Evolutionary conservation across 352 stramenopile species (phyloP).

Genomic region (Halophytophthora polymorphica): DNA sequence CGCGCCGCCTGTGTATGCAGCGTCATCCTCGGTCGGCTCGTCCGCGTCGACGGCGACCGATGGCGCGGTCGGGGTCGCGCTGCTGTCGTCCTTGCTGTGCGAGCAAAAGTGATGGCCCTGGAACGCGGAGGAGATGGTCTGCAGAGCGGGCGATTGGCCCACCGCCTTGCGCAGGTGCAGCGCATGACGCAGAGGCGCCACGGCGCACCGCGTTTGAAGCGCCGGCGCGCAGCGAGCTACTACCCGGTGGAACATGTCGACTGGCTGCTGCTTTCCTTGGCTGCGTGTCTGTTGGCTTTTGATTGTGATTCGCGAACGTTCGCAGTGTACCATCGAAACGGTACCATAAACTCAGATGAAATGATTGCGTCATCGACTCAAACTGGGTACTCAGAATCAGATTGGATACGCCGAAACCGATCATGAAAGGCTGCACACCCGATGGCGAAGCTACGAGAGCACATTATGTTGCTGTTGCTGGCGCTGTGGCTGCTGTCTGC

Average conservation of each 20-base stretch:
- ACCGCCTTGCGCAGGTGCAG: background rate
- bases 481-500: slow-evolving; percentile 7
- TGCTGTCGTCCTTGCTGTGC: slow-evolving; percentile 10
- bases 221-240: slow-evolving; percentile 17
- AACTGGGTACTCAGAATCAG: too few relatives aligned
- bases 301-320: too few relatives aligned
- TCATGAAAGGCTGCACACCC: too few relatives aligned
- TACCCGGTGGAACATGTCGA: slow-evolving; percentile 25
- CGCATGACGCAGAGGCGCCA: background rate
- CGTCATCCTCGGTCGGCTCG: slow-evolving; percentile 7
- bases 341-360: too few relatives aligned
- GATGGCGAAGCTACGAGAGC: too few relatives aligned
- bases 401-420: too few relatives aligned
- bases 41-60: slow-evolving; percentile 1
- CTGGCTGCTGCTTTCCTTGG: background rate
- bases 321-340: too few relatives aligned
- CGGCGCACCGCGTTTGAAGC: slow-evolving; percentile 4
- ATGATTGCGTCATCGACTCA: too few relatives aligned
- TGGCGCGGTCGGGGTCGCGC: background rate
- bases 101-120: slow-evolving; percentile 15
- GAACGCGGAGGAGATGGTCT: background rate
- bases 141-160: background rate
- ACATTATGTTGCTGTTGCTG: slow-evolving; percentile 2
- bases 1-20: slow-evolving; percentile 14
- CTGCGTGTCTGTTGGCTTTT: too few relatives aligned